A percentile compares a stretch with the other conserved stretches of the same genome.
These are phyloP conservation scores for Fusarium burgessii DNA, from an alignment of 2,329 filamentous ascomycete species.

Conservation along the genomic window DNA sequence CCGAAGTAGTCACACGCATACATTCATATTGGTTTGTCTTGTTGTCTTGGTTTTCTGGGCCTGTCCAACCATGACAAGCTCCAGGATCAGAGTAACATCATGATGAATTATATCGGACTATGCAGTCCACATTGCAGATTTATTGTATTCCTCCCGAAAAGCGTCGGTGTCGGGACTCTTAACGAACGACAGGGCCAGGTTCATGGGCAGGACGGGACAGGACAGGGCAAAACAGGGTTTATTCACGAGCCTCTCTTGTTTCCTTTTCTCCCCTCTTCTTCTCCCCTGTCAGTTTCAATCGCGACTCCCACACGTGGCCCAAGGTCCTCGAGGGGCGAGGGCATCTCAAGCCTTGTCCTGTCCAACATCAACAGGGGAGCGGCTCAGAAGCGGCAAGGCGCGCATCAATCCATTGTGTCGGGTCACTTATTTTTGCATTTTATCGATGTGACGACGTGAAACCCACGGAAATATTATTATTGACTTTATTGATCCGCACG, in stretches of 20 bases:
- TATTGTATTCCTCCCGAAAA: conserved; percentile 23
- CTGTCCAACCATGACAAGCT: conserved; percentile 28
- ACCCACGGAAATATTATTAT: conserved; percentile 19
- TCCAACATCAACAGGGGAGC: conserved; percentile 33
- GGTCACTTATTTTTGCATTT: conserved; percentile 33
- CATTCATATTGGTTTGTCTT: conserved; percentile 22
- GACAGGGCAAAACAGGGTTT: conserved; percentile 1
- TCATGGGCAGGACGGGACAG: background rate
- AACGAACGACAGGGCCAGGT: conserved; percentile 6
- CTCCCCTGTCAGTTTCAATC: conserved; percentile 21
- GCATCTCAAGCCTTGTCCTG: conserved; percentile 23
- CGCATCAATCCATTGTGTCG: conserved; percentile 49
- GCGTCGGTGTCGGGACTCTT: conserved; percentile 11
- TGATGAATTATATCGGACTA: conserved; percentile 20
- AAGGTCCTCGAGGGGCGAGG: conserved; percentile 20
- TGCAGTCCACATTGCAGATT: background rate
- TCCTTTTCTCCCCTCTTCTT: background rate
- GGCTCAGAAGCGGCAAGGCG: conserved; percentile 44
- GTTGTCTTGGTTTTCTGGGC: conserved; percentile 8
- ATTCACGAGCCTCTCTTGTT: conserved; percentile 8
- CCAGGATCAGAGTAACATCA: conserved; percentile 35
- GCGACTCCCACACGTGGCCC: conserved; percentile 44
- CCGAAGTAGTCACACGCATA: conserved; percentile 45
- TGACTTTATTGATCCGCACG: conserved; percentile 8
- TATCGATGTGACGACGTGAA: conserved; percentile 37